phyloP scores from a whole-genome alignment of 2,329 filamentous ascomycete species.

The Lasiodiplodia theobromae region DNA sequence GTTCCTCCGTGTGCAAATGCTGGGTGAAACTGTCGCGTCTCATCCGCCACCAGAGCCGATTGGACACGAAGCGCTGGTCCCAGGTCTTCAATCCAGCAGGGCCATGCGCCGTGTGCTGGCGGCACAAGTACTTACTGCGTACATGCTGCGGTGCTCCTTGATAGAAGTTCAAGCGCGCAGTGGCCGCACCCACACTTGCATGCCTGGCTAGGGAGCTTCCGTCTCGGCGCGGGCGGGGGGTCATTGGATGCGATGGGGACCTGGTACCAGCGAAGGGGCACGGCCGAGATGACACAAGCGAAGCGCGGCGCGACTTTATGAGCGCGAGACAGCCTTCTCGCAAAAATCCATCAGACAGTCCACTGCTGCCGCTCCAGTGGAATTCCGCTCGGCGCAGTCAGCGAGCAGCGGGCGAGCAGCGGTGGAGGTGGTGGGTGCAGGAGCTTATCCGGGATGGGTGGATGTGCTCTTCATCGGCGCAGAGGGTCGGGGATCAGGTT shows the following conservation, averaged over 20 bases:
- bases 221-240: slow-evolving; percentile 19
- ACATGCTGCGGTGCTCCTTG: neutral
- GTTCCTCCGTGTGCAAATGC: slow-evolving; percentile 22
- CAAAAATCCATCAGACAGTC: neutral
- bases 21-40: slow-evolving; percentile 20
- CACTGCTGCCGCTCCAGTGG: neutral
- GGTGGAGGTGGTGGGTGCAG: neutral
- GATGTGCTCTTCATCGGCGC: slow-evolving; percentile 19
- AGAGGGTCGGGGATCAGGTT: slow-evolving; percentile 5
- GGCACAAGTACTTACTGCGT: neutral
- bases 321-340: neutral
- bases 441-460: slow-evolving; percentile 18
- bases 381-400: neutral
- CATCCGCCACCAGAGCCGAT: neutral
- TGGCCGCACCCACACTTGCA: slow-evolving; percentile 10
- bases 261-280: slow-evolving; percentile 16
- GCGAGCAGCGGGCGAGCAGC: slow-evolving; percentile 2
- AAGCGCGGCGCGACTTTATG: slow-evolving; percentile 8
- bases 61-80: slow-evolving; percentile 7
- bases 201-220: neutral
- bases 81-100: neutral
- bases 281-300: slow-evolving; percentile 29
- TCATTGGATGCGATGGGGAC: slow-evolving; percentile 1
- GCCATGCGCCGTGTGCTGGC: slow-evolving; percentile 15
- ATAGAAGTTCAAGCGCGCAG: slow-evolving; percentile 7